Evolutionary conservation across 2,329 filamentous ascomycete species (phyloP), one percentile per base, ranked within the genome.

Genomic region (Lasiodiplodia sp.): DNA sequence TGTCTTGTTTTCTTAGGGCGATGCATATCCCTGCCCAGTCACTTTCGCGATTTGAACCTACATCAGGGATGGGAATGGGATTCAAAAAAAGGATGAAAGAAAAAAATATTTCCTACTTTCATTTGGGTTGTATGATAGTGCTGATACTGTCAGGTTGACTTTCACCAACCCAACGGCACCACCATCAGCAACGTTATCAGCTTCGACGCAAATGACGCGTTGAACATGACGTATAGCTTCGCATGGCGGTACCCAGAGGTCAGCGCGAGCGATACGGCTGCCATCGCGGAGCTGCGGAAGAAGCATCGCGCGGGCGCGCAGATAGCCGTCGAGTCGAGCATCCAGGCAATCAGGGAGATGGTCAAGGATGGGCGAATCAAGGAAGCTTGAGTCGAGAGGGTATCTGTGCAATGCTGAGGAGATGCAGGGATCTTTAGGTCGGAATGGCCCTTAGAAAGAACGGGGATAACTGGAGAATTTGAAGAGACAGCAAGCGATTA

Each of bases 151-250:
- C 40, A 34, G 18, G 78, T 84, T 55, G 82, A 84, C 67, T 85
- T 85, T 71, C 73, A 78, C 58, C 81, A 83, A 63, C 75, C 80
- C 12, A 76, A 80, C 65, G 83, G 82, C 7, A 78, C 79, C 3
- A 70, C 79, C 11, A 80, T 85, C 44, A 79, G 78, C 40, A 85
- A 85, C 67, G 79, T 83, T 25, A 73, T 85, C 28, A 81, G 78
- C 0, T 75, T 80, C 65, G 82, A 80, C 1, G 72, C 78, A 6
- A 73, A 72, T 2, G 73, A 78, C 40, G 69, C 11, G 28, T 47
- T 60, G 44, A 21, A 62, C 56, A 80, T 85, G 79, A 85, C 82
- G 14, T 85, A 83, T 70, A 79, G 78, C 25, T 85, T 85, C 72
- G 80, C 84, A 69, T 81, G 80, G 73, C 71, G 73, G 21, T 71